Evolutionary conservation across 345 rosid species (phyloP).

Genomic region (Geranium brycei): DNA sequence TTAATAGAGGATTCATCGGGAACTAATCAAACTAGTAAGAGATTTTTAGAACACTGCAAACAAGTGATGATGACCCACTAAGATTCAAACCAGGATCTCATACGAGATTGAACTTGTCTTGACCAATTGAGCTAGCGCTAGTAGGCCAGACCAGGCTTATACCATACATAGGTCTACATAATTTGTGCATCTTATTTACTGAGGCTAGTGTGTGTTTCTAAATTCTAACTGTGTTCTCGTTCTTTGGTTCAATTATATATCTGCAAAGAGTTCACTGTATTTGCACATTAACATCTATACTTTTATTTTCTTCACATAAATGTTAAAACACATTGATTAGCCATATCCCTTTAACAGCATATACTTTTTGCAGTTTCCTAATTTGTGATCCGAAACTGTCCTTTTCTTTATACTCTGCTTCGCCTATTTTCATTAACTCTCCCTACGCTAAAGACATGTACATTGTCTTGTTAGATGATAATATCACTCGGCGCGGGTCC

Average conservation of each 20-base stretch:
- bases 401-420: neutral
- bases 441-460: slow-evolving; percentile 1
- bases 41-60: no score
- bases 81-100: no score
- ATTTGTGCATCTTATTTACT: neutral
- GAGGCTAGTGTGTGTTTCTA: neutral
- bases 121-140: no score
- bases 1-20: no score
- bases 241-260: neutral
- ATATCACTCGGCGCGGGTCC: slow-evolving; percentile 92
- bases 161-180: no score
- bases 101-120: no score
- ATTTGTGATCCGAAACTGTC: neutral
- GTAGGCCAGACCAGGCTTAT: no score
- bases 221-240: neutral
- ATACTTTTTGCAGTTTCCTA: neutral
- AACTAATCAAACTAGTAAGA: no score
- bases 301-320: no score
- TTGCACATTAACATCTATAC: neutral
- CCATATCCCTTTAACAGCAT: neutral
- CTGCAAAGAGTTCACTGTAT: neutral
- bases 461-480: slow-evolving; percentile 42
- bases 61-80: no score
- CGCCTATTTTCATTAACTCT: neutral
- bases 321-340: neutral